Evolutionary conservation across 495 filamentous ascomycete species (phyloP).

Genomic region (Neurospora sp.): DNA sequence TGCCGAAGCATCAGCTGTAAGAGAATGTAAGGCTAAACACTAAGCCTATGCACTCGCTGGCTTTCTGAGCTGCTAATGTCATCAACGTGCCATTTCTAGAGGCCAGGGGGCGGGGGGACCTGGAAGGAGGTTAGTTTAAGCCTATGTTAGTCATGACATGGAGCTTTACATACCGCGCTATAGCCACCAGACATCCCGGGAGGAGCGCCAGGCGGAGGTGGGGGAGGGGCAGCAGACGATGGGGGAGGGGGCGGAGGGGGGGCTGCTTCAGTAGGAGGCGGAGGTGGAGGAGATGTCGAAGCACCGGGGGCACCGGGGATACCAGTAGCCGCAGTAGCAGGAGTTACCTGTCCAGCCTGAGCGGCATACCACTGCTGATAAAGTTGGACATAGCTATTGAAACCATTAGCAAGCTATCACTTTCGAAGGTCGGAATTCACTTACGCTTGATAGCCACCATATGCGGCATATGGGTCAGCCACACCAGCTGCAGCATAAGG

Average conservation of each 20-base stretch:
- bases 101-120: constrained; percentile 48
- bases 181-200: constrained; percentile 48
- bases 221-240: constrained; percentile 41
- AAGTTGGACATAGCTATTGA: constrained; percentile 51
- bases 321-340: constrained; percentile 17
- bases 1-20: not conserved
- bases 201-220: constrained; percentile 55
- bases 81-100: constrained; percentile 18
- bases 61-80: not conserved
- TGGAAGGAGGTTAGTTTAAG: constrained; percentile 17
- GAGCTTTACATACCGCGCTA: constrained; percentile 47
- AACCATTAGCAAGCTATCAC: not conserved
- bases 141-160: not conserved
- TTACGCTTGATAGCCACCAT: constrained; percentile 67
- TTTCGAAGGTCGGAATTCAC: constrained; percentile 7
- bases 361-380: constrained; percentile 56
- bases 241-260: constrained; percentile 54
- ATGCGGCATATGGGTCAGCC: constrained; percentile 78
- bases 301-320: constrained; percentile 24
- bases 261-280: constrained; percentile 49
- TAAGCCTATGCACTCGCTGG: not conserved
- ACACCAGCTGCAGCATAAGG: not conserved
- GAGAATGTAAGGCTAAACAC: not conserved
- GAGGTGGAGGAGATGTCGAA: constrained; percentile 47
- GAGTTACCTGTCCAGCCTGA: constrained; percentile 41